Base-by-base conservation (phyloP, 176 grass and related monocot genomes). In the Aegilops tauschii region DNA sequence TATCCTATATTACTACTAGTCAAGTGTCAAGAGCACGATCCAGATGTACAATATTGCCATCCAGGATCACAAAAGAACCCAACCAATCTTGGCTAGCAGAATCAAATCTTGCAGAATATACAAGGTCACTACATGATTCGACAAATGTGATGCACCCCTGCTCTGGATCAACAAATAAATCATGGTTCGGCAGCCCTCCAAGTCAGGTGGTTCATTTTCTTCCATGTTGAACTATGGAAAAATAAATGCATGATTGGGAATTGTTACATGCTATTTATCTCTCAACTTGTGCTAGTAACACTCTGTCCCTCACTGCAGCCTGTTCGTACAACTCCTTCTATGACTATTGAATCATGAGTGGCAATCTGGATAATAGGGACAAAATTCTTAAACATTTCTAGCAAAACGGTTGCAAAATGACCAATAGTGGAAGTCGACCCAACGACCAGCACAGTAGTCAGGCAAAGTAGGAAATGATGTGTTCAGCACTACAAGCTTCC, bases 381-480 rank as follows among this genome's bases (percentile, higher is more conserved):
- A 72, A 11, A 52, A 4, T 20, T 54, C n/a, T 54, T 76, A 76
- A n/a, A 76, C 29, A 14, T 76, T 76, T 18, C 17, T 0, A 54
- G 73, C 44, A 76, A 76, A 52, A 76, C 14, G 3, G 50, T 76
- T 76, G 45, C 49, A 36, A 34, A 69, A 32, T 56, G 47, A 54
- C 27, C 73, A 58, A 30, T 56, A 28, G 14, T 20, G 73, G 47
- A 77, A 21, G 28, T 56, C 4, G 27, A 31, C 45, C 4, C 9
- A 58, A 58, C 5, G 54, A 58, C 18, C 54, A 58, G 18, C 18
- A 58, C 54, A 20, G 54, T 8, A 20, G 54, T 66, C 14, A 12
- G 58, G 58, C 21, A 63, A 79, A 65, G 56, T 29, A 80, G 61
- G 61, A 79, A 1, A 80, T 66, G 61, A 21, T 68, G 63, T 81